These are phyloP conservation scores for Phytophthora chlamydospora DNA, from an alignment of 352 stramenopile species.

Conservation along the genomic window DNA sequence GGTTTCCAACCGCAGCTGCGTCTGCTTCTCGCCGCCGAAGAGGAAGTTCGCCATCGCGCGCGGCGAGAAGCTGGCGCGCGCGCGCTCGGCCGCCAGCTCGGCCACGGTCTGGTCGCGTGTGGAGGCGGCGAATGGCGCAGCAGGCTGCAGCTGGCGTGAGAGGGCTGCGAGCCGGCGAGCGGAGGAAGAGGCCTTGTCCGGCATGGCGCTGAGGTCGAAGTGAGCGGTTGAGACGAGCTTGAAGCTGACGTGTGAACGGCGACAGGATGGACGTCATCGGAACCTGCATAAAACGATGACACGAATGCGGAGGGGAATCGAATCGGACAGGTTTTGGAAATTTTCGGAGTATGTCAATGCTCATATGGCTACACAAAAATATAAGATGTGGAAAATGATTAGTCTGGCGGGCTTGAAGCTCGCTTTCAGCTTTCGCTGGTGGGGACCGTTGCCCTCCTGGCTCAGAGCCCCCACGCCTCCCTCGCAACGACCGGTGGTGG, in stretches of 20 bases:
- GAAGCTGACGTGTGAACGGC: slow-evolving; percentile 10
- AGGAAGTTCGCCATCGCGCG: slow-evolving; percentile 67
- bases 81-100: slow-evolving; percentile 60
- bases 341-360: too few relatives aligned
- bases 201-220: slow-evolving; percentile 35
- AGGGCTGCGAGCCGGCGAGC: slow-evolving; percentile 55
- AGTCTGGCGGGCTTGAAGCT: background rate
- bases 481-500: slow-evolving; percentile 2
- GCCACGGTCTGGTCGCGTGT: slow-evolving; percentile 43
- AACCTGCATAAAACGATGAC: slow-evolving; percentile 1
- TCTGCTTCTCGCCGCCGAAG: slow-evolving; percentile 54
- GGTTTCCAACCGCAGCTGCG: slow-evolving; percentile 51
- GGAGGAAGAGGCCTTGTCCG: slow-evolving; percentile 27
- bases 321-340: background rate
- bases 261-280: slow-evolving; percentile 9
- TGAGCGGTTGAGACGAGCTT: slow-evolving; percentile 2
- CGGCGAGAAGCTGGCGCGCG: slow-evolving; percentile 51
- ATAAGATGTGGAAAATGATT: slow-evolving; percentile 12
- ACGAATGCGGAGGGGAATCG: background rate
- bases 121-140: slow-evolving; percentile 41
- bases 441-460: background rate
- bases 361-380: slow-evolving; percentile 3
- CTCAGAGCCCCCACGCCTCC: slow-evolving; percentile 12
- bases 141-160: slow-evolving; percentile 50
- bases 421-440: slow-evolving; percentile 8